phyloP scores from a whole-genome alignment of 2,329 filamentous ascomycete species.

The Allantophomopsis lycopodina region DNA sequence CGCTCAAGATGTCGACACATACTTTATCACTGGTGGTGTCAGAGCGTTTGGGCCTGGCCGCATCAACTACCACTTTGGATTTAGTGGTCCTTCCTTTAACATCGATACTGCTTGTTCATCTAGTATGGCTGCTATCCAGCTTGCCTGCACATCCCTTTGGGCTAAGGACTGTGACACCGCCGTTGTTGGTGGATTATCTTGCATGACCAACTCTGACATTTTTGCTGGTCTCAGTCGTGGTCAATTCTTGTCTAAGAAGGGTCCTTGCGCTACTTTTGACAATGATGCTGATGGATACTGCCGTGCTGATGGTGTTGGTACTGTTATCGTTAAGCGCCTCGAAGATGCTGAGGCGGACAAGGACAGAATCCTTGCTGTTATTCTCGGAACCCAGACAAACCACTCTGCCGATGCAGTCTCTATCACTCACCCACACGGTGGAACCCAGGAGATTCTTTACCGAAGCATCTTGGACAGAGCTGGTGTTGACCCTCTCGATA shows the following conservation, averaged over 20 bases:
- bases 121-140: constrained; percentile 21
- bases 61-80: constrained; percentile 27
- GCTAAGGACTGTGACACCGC: constrained; percentile 17
- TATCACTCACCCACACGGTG: constrained; percentile 72
- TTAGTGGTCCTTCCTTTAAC: constrained; percentile 24
- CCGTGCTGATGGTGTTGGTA: constrained; percentile 32
- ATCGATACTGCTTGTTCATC: constrained; percentile 28
- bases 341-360: constrained; percentile 34
- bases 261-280: constrained; percentile 34
- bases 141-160: constrained; percentile 16
- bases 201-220: constrained; percentile 17
- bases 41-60: constrained; percentile 19
- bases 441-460: constrained; percentile 60
- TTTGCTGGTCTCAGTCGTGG: constrained; percentile 16
- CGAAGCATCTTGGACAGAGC: constrained; percentile 57
- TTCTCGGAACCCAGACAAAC: constrained; percentile 64
- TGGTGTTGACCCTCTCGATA: constrained; percentile 60
- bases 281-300: constrained; percentile 37
- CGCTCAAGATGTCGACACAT: constrained; percentile 17
- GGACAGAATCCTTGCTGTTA: constrained; percentile 33
- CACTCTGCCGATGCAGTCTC: constrained; percentile 71
- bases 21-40: constrained; percentile 16
- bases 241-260: constrained; percentile 19
- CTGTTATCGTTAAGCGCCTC: constrained; percentile 34
- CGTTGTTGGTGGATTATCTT: constrained; percentile 15